Percentiles rank a stretch among this genome's conserved stretches.
Evolutionary conservation across 2,329 filamentous ascomycete species (phyloP).

Genomic region (Xylariaceae sp.): DNA sequence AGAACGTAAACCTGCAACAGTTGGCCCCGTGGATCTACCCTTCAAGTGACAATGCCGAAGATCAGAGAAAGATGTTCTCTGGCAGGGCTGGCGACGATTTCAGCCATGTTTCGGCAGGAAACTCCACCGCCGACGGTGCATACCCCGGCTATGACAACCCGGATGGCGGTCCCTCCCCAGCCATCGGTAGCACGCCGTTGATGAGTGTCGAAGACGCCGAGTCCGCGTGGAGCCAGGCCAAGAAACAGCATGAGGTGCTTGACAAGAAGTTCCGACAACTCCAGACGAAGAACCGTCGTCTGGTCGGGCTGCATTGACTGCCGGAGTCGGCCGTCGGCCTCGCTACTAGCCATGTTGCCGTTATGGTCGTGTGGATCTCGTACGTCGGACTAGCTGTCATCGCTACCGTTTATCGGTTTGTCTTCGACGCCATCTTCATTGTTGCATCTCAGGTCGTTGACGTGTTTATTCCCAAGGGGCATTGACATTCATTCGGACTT

Average conservation of each 20-base stretch:
- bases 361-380: constrained; percentile 22
- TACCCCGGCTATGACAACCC: constrained; percentile 38
- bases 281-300: constrained; percentile 35
- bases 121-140: constrained; percentile 21
- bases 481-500: background rate
- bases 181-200: constrained; percentile 54
- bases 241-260: constrained; percentile 39
- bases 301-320: constrained; percentile 38
- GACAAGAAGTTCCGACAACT: constrained; percentile 40
- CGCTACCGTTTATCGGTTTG: background rate
- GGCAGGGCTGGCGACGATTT: constrained; percentile 31
- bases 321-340: constrained; percentile 6
- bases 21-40: constrained; percentile 61
- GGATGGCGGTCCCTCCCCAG: constrained; percentile 32
- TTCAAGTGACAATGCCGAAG: constrained; percentile 42
- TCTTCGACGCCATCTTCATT: background rate
- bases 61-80: constrained; percentile 35
- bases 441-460: background rate
- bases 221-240: constrained; percentile 46
- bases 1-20: constrained; percentile 55
- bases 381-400: background rate
- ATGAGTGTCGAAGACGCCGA: constrained; percentile 68
- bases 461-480: background rate
- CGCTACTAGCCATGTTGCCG: constrained; percentile 13
- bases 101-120: constrained; percentile 12